phyloP scores from a whole-genome alignment of 2,329 filamentous ascomycete species.

The Seiridium unicorne region DNA sequence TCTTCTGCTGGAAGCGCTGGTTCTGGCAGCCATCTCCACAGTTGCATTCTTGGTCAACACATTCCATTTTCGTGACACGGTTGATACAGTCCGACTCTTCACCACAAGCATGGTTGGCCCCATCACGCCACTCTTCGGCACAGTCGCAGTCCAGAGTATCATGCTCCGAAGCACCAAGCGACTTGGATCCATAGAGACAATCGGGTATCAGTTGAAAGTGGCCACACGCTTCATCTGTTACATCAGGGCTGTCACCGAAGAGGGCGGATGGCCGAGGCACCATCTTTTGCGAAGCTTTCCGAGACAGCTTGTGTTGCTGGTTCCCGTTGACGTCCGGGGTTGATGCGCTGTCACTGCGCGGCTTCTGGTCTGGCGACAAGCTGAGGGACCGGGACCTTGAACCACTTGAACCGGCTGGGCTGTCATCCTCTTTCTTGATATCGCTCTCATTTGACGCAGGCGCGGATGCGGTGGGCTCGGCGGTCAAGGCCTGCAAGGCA shows the following conservation, averaged over 20 bases:
- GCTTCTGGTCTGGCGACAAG: slow-evolving; percentile 43
- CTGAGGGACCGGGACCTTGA: slow-evolving; percentile 36
- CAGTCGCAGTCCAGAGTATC: slow-evolving; percentile 94
- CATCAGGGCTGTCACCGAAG: slow-evolving; percentile 74
- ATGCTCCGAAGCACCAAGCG: slow-evolving; percentile 87
- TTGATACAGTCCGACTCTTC: slow-evolving; percentile 99
- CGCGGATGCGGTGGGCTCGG: slow-evolving; percentile 33
- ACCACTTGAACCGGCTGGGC: slow-evolving; percentile 33
- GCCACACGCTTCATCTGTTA: slow-evolving; percentile 70
- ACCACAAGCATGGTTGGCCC: slow-evolving; percentile 80
- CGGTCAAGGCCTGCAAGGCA: slow-evolving; percentile 41
- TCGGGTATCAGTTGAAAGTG: slow-evolving; percentile 80
- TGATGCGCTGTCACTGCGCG: slow-evolving; percentile 45
- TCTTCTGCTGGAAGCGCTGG: slow-evolving; percentile 86
- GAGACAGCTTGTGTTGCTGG: slow-evolving; percentile 68
- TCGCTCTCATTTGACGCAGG: slow-evolving; percentile 29
- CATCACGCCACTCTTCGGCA: slow-evolving; percentile 81
- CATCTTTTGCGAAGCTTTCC: slow-evolving; percentile 72
- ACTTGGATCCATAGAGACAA: slow-evolving; percentile 89
- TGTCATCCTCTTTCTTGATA: slow-evolving; percentile 35
- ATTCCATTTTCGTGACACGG: slow-evolving; percentile 97
- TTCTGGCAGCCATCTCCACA: slow-evolving; percentile 90
- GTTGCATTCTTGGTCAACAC: slow-evolving; percentile 75
- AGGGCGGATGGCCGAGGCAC: slow-evolving; percentile 61
- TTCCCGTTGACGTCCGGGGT: slow-evolving; percentile 38